phyloP scores from a whole-genome alignment of 108 stramenopile species.

The Hondaea fermentalgiana region DNA sequence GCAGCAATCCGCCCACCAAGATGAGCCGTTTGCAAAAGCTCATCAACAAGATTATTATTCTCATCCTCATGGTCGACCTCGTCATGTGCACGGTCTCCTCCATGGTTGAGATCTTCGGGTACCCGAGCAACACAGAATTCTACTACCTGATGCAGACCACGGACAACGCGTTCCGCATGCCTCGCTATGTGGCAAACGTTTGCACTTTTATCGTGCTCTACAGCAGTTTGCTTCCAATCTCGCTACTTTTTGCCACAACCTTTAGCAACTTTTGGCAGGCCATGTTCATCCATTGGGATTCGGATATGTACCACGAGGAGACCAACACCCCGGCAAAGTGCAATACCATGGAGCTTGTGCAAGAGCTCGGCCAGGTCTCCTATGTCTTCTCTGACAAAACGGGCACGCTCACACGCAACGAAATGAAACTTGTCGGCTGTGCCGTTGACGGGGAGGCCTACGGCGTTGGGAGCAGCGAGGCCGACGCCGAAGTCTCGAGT shows the following conservation, averaged over 20 bases:
- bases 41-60: conserved; percentile 38
- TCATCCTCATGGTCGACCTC: conserved; percentile 38
- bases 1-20: conserved; percentile 81
- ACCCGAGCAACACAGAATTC: background rate
- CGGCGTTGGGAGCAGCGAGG: conserved; percentile 37
- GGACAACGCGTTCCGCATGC: background rate
- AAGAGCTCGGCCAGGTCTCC: conserved; percentile 33
- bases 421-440: conserved; percentile 60
- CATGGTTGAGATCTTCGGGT: background rate
- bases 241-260: conserved; percentile 54
- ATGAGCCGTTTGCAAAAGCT: conserved; percentile 69
- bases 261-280: conserved; percentile 53
- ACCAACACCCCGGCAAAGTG: conserved; percentile 47
- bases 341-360: conserved; percentile 30
- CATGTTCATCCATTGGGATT: conserved; percentile 41
- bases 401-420: conserved; percentile 51
- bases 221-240: conserved; percentile 62
- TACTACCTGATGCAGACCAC: conserved; percentile 5
- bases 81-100: conserved; percentile 27
- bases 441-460: conserved; percentile 76
- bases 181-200: conserved; percentile 58
- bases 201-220: conserved; percentile 70
- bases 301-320: conserved; percentile 49
- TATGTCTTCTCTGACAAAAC: conserved; percentile 46
- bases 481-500: background rate